Percentiles rank a stretch among this genome's conserved stretches.
Conservation (phyloP, 2,329 filamentous ascomycete genomes). For the Apiospora sp. region DNA sequence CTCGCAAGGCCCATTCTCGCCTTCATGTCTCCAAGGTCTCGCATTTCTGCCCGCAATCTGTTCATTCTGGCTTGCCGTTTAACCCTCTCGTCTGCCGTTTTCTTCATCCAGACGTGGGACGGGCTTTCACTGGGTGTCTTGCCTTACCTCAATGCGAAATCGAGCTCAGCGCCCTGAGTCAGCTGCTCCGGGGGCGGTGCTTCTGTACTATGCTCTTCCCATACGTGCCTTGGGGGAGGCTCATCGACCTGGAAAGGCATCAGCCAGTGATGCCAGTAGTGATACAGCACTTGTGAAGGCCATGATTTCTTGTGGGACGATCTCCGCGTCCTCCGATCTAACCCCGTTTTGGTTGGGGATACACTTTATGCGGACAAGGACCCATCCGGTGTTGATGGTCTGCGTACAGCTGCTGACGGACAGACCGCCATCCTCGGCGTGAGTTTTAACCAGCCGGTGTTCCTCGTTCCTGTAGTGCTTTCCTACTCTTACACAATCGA, state of each 20-base stretch:
- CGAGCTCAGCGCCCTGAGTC: too few relatives aligned
- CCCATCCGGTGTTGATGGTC: neutral
- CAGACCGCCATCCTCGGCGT: neutral
- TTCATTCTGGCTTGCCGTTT: neutral
- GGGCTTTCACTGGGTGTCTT: neutral
- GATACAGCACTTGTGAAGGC: neutral
- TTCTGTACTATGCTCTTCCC: neutral
- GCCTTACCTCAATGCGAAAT: neutral
- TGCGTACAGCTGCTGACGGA: neutral
- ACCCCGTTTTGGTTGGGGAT: neutral
- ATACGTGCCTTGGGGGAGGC: neutral
- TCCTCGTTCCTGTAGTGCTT: neutral
- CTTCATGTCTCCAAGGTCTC: too few relatives aligned
- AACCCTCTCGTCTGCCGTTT: too few relatives aligned
- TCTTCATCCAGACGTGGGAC: neutral
- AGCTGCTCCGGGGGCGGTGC: neutral
- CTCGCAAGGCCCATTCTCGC: too few relatives aligned
- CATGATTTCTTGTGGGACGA: neutral
- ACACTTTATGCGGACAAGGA: neutral
- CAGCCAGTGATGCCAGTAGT: neutral
- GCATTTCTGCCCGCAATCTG: neutral
- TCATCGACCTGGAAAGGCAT: neutral
- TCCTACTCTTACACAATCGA: neutral
- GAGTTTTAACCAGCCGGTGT: neutral
- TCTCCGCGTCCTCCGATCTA: neutral